Percentiles rank a stretch among this genome's conserved stretches.
phyloP scores from a whole-genome alignment of 2,329 filamentous ascomycete genomes.

The Apiospora saccharicola region DNA sequence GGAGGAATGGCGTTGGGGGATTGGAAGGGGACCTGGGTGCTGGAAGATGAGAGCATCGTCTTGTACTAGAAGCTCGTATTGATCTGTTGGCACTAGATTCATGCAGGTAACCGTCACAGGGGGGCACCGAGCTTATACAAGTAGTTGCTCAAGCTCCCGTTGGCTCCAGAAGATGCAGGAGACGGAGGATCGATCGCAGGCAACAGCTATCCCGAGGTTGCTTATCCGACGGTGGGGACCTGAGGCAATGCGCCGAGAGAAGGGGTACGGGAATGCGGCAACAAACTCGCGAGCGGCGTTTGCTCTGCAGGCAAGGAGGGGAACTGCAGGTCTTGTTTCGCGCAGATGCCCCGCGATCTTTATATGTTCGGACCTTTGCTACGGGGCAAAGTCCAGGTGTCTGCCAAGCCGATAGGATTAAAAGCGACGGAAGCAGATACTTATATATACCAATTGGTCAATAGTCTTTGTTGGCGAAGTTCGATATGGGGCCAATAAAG shows the following conservation, averaged over 20 bases:
- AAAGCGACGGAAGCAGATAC: not conserved
- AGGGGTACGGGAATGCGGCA: not conserved
- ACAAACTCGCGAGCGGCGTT: not conserved
- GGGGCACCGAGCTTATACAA: slow-evolving; percentile 15
- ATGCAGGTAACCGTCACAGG: slow-evolving; percentile 25
- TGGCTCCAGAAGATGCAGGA: not conserved
- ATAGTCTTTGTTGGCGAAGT: not conserved
- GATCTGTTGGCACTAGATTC: slow-evolving; percentile 1
- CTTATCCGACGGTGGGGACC: slow-evolving; percentile 1
- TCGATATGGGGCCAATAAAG: not conserved
- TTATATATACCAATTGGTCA: not conserved
- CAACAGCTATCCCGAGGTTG: not conserved
- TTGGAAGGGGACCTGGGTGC: slow-evolving; percentile 41
- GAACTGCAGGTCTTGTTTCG: slow-evolving; percentile 7
- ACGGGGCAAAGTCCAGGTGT: not conserved
- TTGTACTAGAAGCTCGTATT: slow-evolving; percentile 15
- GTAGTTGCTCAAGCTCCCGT: slow-evolving; percentile 14
- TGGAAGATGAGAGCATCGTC: slow-evolving; percentile 25
- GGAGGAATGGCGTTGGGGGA: slow-evolving; percentile 76
- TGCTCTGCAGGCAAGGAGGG: not conserved
- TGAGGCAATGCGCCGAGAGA: slow-evolving; percentile 11
- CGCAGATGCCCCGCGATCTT: not conserved
- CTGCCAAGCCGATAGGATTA: not conserved
- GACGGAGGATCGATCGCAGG: not conserved
- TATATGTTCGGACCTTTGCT: not conserved